Evolutionary conservation across 805 yeast genomes (phyloP).

Genomic region (Wickerhamiella brachini): DNA sequence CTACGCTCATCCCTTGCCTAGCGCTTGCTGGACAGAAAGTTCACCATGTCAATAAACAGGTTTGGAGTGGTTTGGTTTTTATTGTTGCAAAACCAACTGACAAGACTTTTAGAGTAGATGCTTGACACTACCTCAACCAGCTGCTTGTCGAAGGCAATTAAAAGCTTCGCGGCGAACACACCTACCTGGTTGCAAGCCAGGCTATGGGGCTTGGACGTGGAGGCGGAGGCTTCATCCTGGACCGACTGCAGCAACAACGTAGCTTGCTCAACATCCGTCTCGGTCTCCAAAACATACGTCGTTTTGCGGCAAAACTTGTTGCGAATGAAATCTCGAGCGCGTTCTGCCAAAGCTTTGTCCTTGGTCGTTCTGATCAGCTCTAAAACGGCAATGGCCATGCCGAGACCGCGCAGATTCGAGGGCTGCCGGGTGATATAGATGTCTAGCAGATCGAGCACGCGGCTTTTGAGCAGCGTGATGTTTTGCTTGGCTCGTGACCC

Average conservation of each 20-base stretch:
- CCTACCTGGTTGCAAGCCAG: constrained; percentile 54
- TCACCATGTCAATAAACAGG: constrained; percentile 62
- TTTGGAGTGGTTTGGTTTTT: constrained; percentile 37
- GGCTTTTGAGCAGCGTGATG: constrained; percentile 62
- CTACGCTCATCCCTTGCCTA: neutral
- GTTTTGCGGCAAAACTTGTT: constrained; percentile 17
- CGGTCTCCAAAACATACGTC: constrained; percentile 3
- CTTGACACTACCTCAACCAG: constrained; percentile 35
- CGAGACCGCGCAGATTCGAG: constrained; percentile 21
- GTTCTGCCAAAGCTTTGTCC: constrained; percentile 56
- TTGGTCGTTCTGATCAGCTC: constrained; percentile 49
- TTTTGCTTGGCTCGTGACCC: constrained; percentile 68
- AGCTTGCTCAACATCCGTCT: constrained; percentile 15
- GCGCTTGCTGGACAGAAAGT: constrained; percentile 50
- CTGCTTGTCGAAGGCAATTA: constrained; percentile 24
- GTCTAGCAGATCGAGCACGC: constrained; percentile 68
- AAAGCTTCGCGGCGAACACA: constrained; percentile 46
- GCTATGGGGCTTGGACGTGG: constrained; percentile 36
- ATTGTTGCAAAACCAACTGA: constrained; percentile 42
- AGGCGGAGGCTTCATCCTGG: constrained; percentile 27
- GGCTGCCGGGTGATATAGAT: constrained; percentile 38
- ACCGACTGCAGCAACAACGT: constrained; percentile 21
- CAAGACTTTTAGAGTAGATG: constrained; percentile 41
- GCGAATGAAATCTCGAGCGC: constrained; percentile 60
- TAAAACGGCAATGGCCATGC: constrained; percentile 42